Evolutionary conservation across 2,329 filamentous ascomycete species (phyloP).

Genomic region (Beauveria sp.): DNA sequence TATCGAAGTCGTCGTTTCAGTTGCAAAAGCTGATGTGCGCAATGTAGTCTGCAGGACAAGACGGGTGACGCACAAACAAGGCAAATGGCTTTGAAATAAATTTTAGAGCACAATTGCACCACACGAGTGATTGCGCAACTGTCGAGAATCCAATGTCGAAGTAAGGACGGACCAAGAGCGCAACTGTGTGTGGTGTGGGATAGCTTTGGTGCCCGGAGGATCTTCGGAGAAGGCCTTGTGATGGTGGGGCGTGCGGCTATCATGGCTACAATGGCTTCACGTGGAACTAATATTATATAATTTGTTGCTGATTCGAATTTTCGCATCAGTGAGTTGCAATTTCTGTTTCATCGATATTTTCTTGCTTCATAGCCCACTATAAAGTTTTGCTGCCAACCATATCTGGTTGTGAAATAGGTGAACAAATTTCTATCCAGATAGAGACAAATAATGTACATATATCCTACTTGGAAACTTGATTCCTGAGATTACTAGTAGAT

Average conservation of each 20-base stretch:
- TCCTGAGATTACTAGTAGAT: not conserved
- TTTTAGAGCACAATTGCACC: not conserved
- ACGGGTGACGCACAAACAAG: not conserved
- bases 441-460: not conserved
- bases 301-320: too few species aligned
- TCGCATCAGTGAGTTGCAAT: too few species aligned
- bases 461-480: not conserved
- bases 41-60: not conserved
- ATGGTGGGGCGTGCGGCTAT: not conserved
- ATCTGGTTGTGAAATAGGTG: not conserved
- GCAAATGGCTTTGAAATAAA: not conserved
- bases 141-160: constrained; percentile 3
- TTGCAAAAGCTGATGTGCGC: not conserved
- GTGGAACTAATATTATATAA: too few species aligned
- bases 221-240: constrained; percentile 6
- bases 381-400: not conserved
- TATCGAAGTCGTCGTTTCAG: not conserved
- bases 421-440: not conserved
- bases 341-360: too few species aligned
- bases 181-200: not conserved
- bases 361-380: not conserved
- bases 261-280: not conserved
- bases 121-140: not conserved
- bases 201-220: constrained; percentile 11
- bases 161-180: constrained; percentile 7